Conservation (phyloP, 805 yeast species). For the Suhomyces xylopsoci region DNA sequence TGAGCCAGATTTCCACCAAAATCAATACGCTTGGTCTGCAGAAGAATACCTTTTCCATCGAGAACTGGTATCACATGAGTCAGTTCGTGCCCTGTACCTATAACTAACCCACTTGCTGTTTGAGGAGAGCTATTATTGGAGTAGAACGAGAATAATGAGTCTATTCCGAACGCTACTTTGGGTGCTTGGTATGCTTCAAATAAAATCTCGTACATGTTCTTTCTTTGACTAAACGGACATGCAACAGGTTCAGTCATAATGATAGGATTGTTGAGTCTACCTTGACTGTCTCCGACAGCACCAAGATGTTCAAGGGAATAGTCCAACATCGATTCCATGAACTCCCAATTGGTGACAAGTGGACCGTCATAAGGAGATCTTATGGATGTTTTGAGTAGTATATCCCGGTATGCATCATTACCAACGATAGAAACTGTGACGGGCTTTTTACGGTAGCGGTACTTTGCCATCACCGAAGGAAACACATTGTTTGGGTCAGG, state of each 20-base stretch:
- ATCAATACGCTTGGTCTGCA: slow-evolving; percentile 75
- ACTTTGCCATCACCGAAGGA: slow-evolving; percentile 67
- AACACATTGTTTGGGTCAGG: slow-evolving; percentile 57
- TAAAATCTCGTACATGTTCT: slow-evolving; percentile 71
- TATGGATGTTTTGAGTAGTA: slow-evolving; percentile 62
- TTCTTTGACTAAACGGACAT: slow-evolving; percentile 65
- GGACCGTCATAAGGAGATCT: slow-evolving; percentile 86
- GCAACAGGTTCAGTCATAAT: slow-evolving; percentile 78
- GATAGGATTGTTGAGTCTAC: slow-evolving; percentile 70
- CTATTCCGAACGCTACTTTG: slow-evolving; percentile 75
- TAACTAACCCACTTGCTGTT: slow-evolving; percentile 58
- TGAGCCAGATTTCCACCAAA: slow-evolving; percentile 86
- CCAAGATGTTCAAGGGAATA: slow-evolving; percentile 79
- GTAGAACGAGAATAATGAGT: slow-evolving; percentile 73
- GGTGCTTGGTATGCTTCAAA: slow-evolving; percentile 83
- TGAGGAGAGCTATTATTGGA: slow-evolving; percentile 42
- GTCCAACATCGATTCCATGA: slow-evolving; percentile 76
- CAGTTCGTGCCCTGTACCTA: slow-evolving; percentile 79
- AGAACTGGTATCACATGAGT: slow-evolving; percentile 81
- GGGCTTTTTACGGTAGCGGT: slow-evolving; percentile 71
- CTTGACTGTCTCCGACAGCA: slow-evolving; percentile 42
- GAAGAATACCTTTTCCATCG: slow-evolving; percentile 60
- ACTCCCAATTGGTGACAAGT: slow-evolving; percentile 88
- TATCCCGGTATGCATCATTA: slow-evolving; percentile 72
- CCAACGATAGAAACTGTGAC: slow-evolving; percentile 73